Evolutionary conservation across 2,329 filamentous ascomycete genomes (phyloP).

Genomic region (Verticillium tricorpus): DNA sequence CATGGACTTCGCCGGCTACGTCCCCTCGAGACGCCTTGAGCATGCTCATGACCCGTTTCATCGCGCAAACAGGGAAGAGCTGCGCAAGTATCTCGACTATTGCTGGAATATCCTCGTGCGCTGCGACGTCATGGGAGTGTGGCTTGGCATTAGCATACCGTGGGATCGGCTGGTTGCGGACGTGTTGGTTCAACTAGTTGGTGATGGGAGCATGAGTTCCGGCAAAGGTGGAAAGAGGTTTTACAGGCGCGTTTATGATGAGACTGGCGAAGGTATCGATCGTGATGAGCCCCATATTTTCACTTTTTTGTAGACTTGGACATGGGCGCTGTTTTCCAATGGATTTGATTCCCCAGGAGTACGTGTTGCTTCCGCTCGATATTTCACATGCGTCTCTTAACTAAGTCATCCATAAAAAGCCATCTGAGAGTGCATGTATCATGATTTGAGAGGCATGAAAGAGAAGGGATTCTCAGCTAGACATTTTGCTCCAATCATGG

Average conservation of each 20-base stretch:
- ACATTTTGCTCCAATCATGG: too few species aligned
- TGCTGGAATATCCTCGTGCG: conserved; percentile 21
- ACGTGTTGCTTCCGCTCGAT: too few species aligned
- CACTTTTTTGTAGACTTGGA: too few species aligned
- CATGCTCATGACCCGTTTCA: conserved; percentile 15
- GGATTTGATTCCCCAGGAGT: too few species aligned
- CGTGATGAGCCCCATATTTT: too few species aligned
- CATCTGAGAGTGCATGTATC: too few species aligned
- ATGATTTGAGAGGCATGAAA: too few species aligned
- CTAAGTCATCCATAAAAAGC: too few species aligned
- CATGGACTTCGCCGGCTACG: conserved; percentile 10
- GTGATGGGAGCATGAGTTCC: neutral
- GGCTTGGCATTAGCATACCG: neutral
- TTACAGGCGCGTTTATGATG: neutral
- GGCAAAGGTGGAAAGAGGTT: neutral
- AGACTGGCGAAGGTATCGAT: too few species aligned
- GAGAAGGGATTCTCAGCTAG: too few species aligned
- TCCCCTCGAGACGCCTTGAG: conserved; percentile 5
- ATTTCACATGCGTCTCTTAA: too few species aligned
- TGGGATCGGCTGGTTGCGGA: neutral
- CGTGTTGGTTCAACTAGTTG: neutral
- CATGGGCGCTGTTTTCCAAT: too few species aligned
- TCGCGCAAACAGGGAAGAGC: conserved; percentile 14
- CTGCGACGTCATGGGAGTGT: conserved; percentile 12
- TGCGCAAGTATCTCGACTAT: conserved; percentile 19